Conservation (phyloP, 2,329 filamentous ascomycete genomes). For the Venturia pyrina region DNA sequence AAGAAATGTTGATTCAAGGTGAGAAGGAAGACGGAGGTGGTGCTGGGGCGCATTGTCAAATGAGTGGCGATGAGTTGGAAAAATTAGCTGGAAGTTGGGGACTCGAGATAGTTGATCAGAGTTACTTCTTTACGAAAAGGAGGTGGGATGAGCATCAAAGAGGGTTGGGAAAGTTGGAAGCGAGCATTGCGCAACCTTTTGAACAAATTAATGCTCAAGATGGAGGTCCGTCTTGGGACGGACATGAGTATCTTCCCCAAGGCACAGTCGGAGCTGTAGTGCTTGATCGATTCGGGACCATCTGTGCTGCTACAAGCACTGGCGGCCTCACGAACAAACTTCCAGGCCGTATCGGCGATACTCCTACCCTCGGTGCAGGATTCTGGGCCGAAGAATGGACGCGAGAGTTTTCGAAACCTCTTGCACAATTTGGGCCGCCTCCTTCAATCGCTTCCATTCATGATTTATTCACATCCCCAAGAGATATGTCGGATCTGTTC, state of each 20-base stretch:
- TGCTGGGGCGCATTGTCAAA: conserved; percentile 59
- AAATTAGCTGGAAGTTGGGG: conserved; percentile 57
- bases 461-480: not conserved
- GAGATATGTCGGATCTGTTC: not conserved
- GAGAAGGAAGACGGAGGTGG: conserved; percentile 49
- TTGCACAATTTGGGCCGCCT: not conserved
- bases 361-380: conserved; percentile 70
- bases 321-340: conserved; percentile 86
- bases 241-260: conserved; percentile 61
- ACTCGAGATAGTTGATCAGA: conserved; percentile 55
- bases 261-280: conserved; percentile 79
- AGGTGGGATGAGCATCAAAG: conserved; percentile 69
- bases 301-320: conserved; percentile 57
- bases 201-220: not conserved
- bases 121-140: conserved; percentile 69
- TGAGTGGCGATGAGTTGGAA: conserved; percentile 61
- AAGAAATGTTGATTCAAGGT: conserved; percentile 58
- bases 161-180: conserved; percentile 40
- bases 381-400: conserved; percentile 86
- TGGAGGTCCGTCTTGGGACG: conserved; percentile 43
- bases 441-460: not conserved
- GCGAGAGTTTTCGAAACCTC: conserved; percentile 27
- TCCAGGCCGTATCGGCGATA: conserved; percentile 76
- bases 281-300: conserved; percentile 62
- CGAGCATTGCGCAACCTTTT: not conserved